Evolutionary conservation across 169 alveolate species (phyloP).

Genomic region (Plasmodium gonderi): DNA sequence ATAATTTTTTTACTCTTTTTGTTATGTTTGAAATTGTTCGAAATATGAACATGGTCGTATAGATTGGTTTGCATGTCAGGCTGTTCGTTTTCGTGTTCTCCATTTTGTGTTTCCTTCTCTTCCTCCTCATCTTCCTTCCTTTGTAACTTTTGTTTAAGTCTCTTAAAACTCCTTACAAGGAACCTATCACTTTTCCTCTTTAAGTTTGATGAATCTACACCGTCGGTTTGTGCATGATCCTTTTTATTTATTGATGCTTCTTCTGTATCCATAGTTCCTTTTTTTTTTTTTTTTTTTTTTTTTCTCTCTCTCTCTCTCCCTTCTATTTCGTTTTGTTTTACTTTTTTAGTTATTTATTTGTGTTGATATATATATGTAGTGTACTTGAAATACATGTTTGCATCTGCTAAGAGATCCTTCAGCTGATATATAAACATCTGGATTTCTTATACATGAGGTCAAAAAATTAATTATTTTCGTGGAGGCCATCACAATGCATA

Average conservation of each 20-base stretch:
- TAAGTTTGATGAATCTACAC: neutral
- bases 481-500: too few relatives aligned
- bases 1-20: conserved; percentile 66
- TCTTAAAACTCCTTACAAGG: conserved; percentile 9
- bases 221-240: neutral
- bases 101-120: neutral
- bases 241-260: conserved; percentile 1
- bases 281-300: neutral
- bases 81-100: neutral
- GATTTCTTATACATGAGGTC: too few relatives aligned
- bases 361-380: too few relatives aligned
- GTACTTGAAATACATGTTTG: too few relatives aligned
- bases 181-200: conserved; percentile 62
- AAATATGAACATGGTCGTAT: neutral
- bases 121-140: conserved; percentile 2
- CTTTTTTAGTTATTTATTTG: too few relatives aligned
- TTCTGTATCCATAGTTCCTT: neutral
- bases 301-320: neutral
- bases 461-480: too few relatives aligned
- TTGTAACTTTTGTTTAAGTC: conserved; percentile 33
- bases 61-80: neutral
- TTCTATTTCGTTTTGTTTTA: neutral
- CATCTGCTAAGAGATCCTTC: too few relatives aligned
- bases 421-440: too few relatives aligned
- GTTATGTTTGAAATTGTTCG: neutral